Percentiles rank a stretch among this genome's conserved stretches.
These are phyloP conservation scores for Dalbergia cochinchinensis DNA, from an alignment of 306 rosid species.

Conservation along the genomic window DNA sequence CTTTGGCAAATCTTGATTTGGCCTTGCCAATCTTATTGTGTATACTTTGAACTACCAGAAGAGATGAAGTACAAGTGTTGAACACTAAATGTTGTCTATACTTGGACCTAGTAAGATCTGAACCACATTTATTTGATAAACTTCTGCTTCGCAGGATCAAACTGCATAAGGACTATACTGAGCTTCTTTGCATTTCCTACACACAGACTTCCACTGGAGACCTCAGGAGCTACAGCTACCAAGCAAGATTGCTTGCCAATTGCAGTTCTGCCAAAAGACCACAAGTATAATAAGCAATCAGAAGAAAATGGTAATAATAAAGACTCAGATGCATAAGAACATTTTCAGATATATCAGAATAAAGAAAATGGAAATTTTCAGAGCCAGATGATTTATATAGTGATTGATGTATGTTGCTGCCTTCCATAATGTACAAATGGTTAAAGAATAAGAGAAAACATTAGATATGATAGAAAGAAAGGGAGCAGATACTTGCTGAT, in stretches of 20 bases:
- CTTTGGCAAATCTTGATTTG: slow-evolving; percentile 29
- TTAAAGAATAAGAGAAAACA: not conserved
- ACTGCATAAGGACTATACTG: slow-evolving; percentile 55
- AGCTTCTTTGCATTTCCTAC: slow-evolving; percentile 57
- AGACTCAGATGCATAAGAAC: slow-evolving; percentile 34
- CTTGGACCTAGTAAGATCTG: slow-evolving; percentile 33
- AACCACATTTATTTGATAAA: slow-evolving; percentile 49
- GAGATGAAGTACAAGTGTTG: slow-evolving; percentile 28
- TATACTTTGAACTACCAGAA: slow-evolving; percentile 38
- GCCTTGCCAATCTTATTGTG: slow-evolving; percentile 41
- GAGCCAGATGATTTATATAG: not conserved
- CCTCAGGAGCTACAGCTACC: slow-evolving; percentile 53
- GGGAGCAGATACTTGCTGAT: not conserved
- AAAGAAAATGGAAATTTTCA: not conserved
- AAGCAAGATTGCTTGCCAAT: slow-evolving; percentile 54
- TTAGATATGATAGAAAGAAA: not conserved
- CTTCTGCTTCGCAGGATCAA: slow-evolving; percentile 47
- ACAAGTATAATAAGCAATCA: not conserved
- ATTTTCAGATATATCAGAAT: not conserved
- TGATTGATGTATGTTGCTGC: not conserved
- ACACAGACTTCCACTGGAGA: slow-evolving; percentile 57
- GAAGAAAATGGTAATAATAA: slow-evolving; percentile 24
- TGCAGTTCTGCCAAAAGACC: slow-evolving; percentile 56
- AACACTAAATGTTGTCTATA: slow-evolving; percentile 33
- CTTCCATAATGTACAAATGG: not conserved